Percentiles rank a stretch among this genome's conserved stretches.
Evolutionary conservation across 1,139 yeast species (phyloP).

Genomic region (Spencermartinsiella ligniputridi): DNA sequence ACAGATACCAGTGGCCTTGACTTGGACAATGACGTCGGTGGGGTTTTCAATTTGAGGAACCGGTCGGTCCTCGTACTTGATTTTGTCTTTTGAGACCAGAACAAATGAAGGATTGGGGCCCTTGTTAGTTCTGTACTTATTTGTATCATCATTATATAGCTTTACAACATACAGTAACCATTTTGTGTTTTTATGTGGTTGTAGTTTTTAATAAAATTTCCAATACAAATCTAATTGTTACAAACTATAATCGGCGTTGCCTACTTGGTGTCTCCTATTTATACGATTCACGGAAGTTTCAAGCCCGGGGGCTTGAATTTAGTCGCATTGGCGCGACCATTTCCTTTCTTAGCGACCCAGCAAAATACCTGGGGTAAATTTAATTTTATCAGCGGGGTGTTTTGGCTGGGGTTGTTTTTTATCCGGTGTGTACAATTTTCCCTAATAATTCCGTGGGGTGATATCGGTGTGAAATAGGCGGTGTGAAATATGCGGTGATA

Average conservation of each 20-base stretch:
- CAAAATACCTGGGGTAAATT: background rate
- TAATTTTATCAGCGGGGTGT: no score
- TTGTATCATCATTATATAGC: no score
- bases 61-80: slow-evolving; percentile 60
- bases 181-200: background rate
- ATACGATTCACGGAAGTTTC: background rate
- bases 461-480: no score
- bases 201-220: no score
- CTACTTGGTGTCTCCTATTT: background rate
- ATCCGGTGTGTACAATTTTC: no score
- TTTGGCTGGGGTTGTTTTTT: no score
- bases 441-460: no score
- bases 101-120: slow-evolving; percentile 61
- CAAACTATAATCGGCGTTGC: no score
- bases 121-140: background rate
- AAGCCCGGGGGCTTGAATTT: background rate
- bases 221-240: no score
- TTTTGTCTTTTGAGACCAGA: slow-evolving; percentile 58
- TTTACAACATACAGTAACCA: background rate
- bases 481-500: no score
- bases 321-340: background rate
- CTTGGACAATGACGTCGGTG: slow-evolving; percentile 67
- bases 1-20: slow-evolving; percentile 80
- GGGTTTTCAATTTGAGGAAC: slow-evolving; percentile 59
- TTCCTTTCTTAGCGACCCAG: background rate